A percentile compares a stretch with the other conserved stretches of the same genome.
phyloP scores from a whole-genome alignment of 176 grass and related monocot genomes.

The Musa beccarii region DNA sequence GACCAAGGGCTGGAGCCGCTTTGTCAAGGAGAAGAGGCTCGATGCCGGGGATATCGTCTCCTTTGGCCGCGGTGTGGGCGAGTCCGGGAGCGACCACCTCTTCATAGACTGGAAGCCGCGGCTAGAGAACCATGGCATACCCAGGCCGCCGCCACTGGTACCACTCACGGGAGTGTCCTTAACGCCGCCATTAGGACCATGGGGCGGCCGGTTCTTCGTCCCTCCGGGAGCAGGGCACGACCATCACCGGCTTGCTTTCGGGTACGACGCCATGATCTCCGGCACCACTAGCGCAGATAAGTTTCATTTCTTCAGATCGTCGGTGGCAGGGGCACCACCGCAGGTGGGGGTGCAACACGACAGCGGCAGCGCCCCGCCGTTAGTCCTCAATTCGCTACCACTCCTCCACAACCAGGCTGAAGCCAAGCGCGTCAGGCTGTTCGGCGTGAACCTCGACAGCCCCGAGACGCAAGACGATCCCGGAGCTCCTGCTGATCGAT shows the following conservation, averaged over 20 bases:
- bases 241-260: background rate
- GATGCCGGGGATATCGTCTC: slow-evolving; percentile 85
- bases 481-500: background rate
- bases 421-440: background rate
- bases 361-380: background rate
- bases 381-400: background rate
- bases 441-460: background rate
- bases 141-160: background rate
- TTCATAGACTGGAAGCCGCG: background rate
- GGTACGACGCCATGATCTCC: background rate
- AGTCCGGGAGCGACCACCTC: background rate
- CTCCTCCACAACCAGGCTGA: background rate
- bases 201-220: background rate
- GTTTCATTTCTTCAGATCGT: background rate
- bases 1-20: slow-evolving; percentile 98
- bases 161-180: background rate
- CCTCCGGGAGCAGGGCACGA: background rate
- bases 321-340: background rate
- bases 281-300: background rate
- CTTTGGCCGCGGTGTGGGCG: slow-evolving; percentile 59
- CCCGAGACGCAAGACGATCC: background rate
- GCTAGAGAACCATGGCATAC: background rate
- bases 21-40: slow-evolving; percentile 95
- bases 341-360: background rate
- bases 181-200: background rate